Evolutionary conservation across 2,329 filamentous ascomycete species (phyloP), one percentile per base, ranked within the genome.

Genomic region (Chaetomium sp.): DNA sequence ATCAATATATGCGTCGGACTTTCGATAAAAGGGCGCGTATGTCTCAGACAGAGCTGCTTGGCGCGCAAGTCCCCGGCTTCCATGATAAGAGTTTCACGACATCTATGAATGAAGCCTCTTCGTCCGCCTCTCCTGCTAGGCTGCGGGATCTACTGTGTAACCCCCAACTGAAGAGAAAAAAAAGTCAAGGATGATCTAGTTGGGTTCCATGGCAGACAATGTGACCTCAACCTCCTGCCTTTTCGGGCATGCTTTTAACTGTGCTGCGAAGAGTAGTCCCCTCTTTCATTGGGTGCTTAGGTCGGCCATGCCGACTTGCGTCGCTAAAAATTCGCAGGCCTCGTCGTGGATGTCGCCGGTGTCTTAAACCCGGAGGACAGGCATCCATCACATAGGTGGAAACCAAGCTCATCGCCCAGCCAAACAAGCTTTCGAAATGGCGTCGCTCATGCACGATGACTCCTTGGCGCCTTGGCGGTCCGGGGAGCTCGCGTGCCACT

Each of bases 191-290:
- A 13, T 25, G 21, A 25, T 21, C n/a, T 58, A 42, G 56, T 21
- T 13, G 8, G 56, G 8, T 38, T 25, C 57, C 31, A 27, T 50
- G 58, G 16, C 31, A 27, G 55, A n/a, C 47, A 53, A 59, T 59
- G 57, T 50, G 57, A 59, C 57, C 57, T 42, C 35, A 31, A 35
- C 12, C 57, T 50, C 57, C 57, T 59, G 57, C 57, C 57, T 23
- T 16, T 50, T 59, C 45, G n/a, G 56, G 56, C 10, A 50, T 8
- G 38, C 23, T 33, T 4, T 35, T 25, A n/a, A 21, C 12, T 9
- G n/a, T 38, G 53, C 16, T n/a, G 53, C 21, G 3, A 19, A 33
- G 5, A 12, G 6, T 16, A 27, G 0, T 55, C 29, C 8, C 31
- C 38, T 12, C 31, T 55, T 33, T 38, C 6, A 55, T 55, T 55